Conservation (phyloP, 441 rosid species). For the Sinapis alba region DNA sequence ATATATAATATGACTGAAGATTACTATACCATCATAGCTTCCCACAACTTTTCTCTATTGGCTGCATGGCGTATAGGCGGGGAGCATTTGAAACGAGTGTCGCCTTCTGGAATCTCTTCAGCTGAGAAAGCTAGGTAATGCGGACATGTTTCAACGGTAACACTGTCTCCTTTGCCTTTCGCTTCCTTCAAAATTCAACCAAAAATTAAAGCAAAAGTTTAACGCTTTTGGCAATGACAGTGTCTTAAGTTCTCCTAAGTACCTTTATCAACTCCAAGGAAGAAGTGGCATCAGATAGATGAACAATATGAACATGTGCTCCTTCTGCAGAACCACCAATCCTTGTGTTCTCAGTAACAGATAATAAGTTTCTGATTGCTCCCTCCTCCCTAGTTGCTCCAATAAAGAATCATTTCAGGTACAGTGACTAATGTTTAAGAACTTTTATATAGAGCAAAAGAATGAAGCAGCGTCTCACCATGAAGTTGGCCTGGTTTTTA, state of each 20-base stretch:
- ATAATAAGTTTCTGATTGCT: slow-evolving; percentile 74
- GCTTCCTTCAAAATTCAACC: slow-evolving; percentile 61
- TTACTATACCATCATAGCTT: slow-evolving; percentile 73
- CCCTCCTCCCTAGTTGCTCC: slow-evolving; percentile 78
- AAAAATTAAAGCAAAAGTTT: background rate
- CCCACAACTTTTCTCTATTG: slow-evolving; percentile 85
- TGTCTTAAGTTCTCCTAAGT: slow-evolving; percentile 2
- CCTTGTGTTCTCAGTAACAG: slow-evolving; percentile 70
- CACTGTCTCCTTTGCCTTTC: slow-evolving; percentile 73
- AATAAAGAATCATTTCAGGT: slow-evolving; percentile 14
- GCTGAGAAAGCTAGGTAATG: slow-evolving; percentile 94
- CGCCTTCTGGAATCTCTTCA: slow-evolving; percentile 90
- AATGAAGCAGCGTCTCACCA: slow-evolving; percentile 52
- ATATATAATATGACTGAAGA: slow-evolving; percentile 1
- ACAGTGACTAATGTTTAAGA: background rate
- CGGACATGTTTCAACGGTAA: slow-evolving; percentile 93
- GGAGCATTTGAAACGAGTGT: slow-evolving; percentile 94
- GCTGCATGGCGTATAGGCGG: slow-evolving; percentile 86
- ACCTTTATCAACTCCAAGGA: slow-evolving; percentile 89
- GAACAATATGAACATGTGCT: slow-evolving; percentile 96
- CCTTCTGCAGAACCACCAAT: slow-evolving; percentile 82
- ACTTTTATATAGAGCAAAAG: background rate
- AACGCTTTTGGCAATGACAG: background rate
- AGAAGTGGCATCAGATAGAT: slow-evolving; percentile 80
- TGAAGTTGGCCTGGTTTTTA: slow-evolving; percentile 80